Base-by-base conservation (phyloP, 805 yeast genomes). In the Yamadazyma endophytica region DNA sequence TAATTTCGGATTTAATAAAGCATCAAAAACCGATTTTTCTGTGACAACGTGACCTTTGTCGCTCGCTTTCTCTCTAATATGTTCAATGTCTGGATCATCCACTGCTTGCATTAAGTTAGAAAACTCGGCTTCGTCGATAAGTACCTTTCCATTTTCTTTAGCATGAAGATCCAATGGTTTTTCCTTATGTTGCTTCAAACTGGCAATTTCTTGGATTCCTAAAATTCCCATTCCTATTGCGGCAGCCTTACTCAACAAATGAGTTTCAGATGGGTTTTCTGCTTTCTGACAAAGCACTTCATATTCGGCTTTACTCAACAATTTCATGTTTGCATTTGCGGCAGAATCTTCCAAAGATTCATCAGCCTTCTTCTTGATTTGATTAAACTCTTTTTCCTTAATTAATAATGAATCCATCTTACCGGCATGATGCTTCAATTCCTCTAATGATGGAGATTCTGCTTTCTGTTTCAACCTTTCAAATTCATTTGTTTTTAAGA, bases 1-100 rank as follows among this genome's bases (percentile, higher is more conserved):
- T 4, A 50, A 17, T 13, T 50, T 26, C 6, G 72, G 65, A 16
- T 39, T 35, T 8, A n/a, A n/a, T n/a, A n/a, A n/a, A n/a, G n/a
- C n/a, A n/a, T n/a, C n/a, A n/a, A n/a, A n/a, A n/a, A n/a, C n/a
- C n/a, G n/a, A n/a, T n/a, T n/a, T 31, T 21, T 29, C 23, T 26
- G 53, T 26, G 5, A 50, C 16, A 5, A 31, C 28, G 28, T 43
- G 49, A 16, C 41, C 36, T 13, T 37, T 38, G 4, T 9, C 16
- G 14, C 16, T 21, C 5, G 45, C 49, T 14, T 46, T 53, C 2
- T 32, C 28, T n/a, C 21, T 40, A 6, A 54, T 24, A 25, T 46
- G 40, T 2, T 45, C 58, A 7, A 47, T 39, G 24, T 32, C 26
- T 11, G 55, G 58, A 3, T 22, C 26, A 18, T 44, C 37, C 6